A percentile compares a stretch with the other conserved stretches of the same genome.
Evolutionary conservation across 176 grass and related monocot genomes (phyloP).

Genomic region (Phoenix roebelenii): DNA sequence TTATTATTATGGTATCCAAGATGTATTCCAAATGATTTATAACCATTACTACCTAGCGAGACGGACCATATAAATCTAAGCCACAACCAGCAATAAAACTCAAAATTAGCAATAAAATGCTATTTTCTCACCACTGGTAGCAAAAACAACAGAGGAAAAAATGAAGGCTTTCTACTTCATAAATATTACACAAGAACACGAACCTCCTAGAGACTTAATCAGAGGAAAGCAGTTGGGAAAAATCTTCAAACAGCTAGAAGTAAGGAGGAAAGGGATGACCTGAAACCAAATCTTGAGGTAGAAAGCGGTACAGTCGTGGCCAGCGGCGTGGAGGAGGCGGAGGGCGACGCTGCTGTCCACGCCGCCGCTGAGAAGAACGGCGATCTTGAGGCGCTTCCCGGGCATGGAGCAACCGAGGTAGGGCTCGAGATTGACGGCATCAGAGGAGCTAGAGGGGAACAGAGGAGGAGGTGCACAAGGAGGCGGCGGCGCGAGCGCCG

Average conservation of each 20-base stretch:
- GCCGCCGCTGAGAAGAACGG: slow-evolving; percentile 82
- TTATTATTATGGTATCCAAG: too few relatives aligned
- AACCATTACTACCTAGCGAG: too few relatives aligned
- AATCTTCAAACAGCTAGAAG: background rate
- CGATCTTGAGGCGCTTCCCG: slow-evolving; percentile 36
- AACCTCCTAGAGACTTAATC: too few relatives aligned
- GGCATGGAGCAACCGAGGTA: slow-evolving; percentile 42
- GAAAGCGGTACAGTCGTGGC: slow-evolving; percentile 76
- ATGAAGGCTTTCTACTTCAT: too few relatives aligned
- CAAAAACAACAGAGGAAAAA: too few relatives aligned
- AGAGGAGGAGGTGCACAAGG: background rate
- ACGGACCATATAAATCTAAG: too few relatives aligned
- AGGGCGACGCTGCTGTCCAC: slow-evolving; percentile 96
- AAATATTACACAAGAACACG: too few relatives aligned
- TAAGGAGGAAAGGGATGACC: slow-evolving; percentile 11
- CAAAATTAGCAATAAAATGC: too few relatives aligned
- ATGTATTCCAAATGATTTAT: too few relatives aligned
- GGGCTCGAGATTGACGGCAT: slow-evolving; percentile 19
- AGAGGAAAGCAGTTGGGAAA: too few relatives aligned
- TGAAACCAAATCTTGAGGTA: slow-evolving; percentile 99
- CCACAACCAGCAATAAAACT: too few relatives aligned
- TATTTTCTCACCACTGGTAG: too few relatives aligned
- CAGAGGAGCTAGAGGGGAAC: slow-evolving; percentile 5
- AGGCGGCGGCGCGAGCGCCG: background rate
- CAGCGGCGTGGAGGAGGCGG: slow-evolving; percentile 79